Conservation (phyloP, 1,139 yeast species). For the Blastobotrys niveus region DNA sequence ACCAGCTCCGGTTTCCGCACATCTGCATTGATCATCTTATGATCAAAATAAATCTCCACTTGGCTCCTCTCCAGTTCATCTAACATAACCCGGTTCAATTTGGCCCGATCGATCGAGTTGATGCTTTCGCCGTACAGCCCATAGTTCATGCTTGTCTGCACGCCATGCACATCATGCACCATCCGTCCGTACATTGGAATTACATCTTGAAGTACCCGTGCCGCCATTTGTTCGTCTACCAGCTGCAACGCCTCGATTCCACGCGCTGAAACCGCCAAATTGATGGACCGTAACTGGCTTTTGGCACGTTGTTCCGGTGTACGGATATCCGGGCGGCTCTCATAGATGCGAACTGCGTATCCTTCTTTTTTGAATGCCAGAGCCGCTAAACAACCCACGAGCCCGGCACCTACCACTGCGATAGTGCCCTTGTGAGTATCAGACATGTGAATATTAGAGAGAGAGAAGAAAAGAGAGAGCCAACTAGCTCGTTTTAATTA, state of each 20-base stretch:
- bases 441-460: not conserved
- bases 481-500: too few relatives aligned
- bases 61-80: conserved; percentile 50
- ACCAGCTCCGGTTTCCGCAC: conserved; percentile 12
- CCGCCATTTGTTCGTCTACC: conserved; percentile 56
- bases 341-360: conserved; percentile 66
- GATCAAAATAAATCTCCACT: conserved; percentile 50
- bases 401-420: conserved; percentile 57
- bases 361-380: conserved; percentile 70
- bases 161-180: conserved; percentile 70
- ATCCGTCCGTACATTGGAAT: conserved; percentile 87
- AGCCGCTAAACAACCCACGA: conserved; percentile 86
- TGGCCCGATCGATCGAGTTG: conserved; percentile 75
- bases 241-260: conserved; percentile 66
- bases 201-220: conserved; percentile 50
- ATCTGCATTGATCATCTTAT: conserved; percentile 42
- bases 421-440: conserved; percentile 15
- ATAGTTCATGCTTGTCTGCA: conserved; percentile 62
- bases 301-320: conserved; percentile 24
- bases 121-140: conserved; percentile 83
- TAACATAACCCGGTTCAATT: conserved; percentile 58
- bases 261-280: conserved; percentile 78
- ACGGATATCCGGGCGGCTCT: conserved; percentile 44
- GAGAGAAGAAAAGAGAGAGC: not conserved
- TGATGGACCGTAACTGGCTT: conserved; percentile 50